phyloP scores from a whole-genome alignment of 2,329 filamentous ascomycete species.

The Alternaria rosae region DNA sequence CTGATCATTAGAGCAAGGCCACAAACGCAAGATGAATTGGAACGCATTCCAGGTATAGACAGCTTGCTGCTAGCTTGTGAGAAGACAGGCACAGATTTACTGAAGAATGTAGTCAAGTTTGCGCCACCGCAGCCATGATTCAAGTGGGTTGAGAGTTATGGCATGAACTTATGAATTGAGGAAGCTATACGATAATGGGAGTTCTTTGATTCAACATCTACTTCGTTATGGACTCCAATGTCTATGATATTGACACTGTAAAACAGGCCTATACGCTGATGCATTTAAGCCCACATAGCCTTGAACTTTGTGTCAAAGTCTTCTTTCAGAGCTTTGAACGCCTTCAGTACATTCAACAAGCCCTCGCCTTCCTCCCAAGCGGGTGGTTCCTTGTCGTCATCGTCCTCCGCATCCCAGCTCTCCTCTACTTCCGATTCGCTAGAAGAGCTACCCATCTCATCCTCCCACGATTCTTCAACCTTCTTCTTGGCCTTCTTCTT shows the following conservation, averaged over 20 bases:
- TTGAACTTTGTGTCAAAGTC: constrained; percentile 71
- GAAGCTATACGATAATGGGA: not conserved
- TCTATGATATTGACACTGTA: not conserved
- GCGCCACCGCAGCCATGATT: constrained; percentile 4
- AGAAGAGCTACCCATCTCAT: constrained; percentile 46
- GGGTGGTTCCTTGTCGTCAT: constrained; percentile 32
- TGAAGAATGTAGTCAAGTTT: constrained; percentile 39
- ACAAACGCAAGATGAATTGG: constrained; percentile 31
- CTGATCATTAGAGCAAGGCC: constrained; percentile 28
- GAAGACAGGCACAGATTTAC: constrained; percentile 27
- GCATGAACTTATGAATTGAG: not conserved
- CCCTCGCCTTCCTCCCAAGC: constrained; percentile 57
- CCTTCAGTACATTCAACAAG: constrained; percentile 64
- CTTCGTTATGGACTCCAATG: not conserved
- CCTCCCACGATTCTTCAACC: constrained; percentile 52
- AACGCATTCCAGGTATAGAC: constrained; percentile 33
- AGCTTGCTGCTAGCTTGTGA: constrained; percentile 32
- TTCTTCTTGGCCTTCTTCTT: constrained; percentile 51
- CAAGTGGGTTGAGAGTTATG: not conserved
- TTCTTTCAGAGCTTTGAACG: constrained; percentile 64
- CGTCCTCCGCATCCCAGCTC: constrained; percentile 37
- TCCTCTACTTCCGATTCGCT: constrained; percentile 27
- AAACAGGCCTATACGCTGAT: not conserved
- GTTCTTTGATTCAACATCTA: not conserved
- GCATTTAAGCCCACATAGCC: constrained; percentile 63